These are phyloP conservation scores for Zelonia costaricensis DNA, from an alignment of 208 protist genomes.

Conservation along the genomic window DNA sequence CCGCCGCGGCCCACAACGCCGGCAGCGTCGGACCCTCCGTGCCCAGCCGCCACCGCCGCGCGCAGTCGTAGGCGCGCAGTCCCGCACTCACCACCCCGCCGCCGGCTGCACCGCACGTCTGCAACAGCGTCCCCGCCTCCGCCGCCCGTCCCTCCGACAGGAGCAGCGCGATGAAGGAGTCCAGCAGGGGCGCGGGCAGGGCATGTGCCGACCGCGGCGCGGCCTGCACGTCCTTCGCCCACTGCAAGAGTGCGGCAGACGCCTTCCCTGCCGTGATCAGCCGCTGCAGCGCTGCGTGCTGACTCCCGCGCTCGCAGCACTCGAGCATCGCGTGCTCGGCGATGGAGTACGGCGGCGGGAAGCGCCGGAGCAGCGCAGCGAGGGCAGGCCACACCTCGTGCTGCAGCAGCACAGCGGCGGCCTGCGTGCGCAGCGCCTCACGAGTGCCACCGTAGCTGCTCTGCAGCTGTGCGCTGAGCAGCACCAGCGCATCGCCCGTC, in stretches of 20 bases:
- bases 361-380: slow-evolving; percentile 5
- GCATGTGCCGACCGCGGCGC: background rate
- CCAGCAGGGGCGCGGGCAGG: slow-evolving; percentile 5
- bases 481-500: slow-evolving; percentile 17
- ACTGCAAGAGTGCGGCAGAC: slow-evolving; percentile 6
- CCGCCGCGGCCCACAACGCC: slow-evolving; percentile 16
- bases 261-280: slow-evolving; percentile 4
- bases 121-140: slow-evolving; percentile 13
- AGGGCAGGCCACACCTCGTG: slow-evolving; percentile 13
- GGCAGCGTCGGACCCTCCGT: slow-evolving; percentile 1
- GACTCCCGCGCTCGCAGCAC: slow-evolving; percentile 1
- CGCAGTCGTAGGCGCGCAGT: slow-evolving; percentile 7
- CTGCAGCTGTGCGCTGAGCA: slow-evolving; percentile 26
- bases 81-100: background rate
- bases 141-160: background rate
- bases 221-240: background rate
- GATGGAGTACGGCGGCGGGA: slow-evolving; percentile 16
- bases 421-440: slow-evolving; percentile 21
- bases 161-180: slow-evolving; percentile 17
- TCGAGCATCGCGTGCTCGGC: slow-evolving; percentile 8
- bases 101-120: background rate
- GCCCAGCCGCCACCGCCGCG: background rate
- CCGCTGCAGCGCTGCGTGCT: background rate
- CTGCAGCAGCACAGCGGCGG: slow-evolving; percentile 9
- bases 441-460: slow-evolving; percentile 21